A percentile compares a stretch with the other conserved stretches of the same genome.
phyloP scores from a whole-genome alignment of 108 stramenopile genomes.

The Skeletonema tropicum region DNA sequence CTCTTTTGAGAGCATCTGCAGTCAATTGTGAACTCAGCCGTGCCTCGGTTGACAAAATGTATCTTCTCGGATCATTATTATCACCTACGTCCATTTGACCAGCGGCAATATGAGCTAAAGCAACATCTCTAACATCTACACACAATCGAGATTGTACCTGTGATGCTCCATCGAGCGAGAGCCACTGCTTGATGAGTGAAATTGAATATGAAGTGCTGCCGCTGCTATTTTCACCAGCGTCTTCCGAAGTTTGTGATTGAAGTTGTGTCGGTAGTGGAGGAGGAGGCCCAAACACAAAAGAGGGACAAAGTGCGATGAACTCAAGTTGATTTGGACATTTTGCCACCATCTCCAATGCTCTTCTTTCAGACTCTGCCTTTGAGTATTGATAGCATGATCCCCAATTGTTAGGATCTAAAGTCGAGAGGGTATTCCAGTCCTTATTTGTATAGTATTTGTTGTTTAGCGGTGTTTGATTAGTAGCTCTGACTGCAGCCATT shows the following conservation, averaged over 20 bases:
- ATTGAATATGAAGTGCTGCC: constrained; percentile 68
- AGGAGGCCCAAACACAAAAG: constrained; percentile 85
- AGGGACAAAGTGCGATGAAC: constrained; percentile 72
- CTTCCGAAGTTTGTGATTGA: constrained; percentile 12
- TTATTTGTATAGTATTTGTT: constrained; percentile 69
- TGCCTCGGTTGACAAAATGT: constrained; percentile 74
- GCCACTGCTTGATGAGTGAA: constrained; percentile 73
- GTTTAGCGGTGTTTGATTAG: constrained; percentile 76
- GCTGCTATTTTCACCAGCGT: background rate
- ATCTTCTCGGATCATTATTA: constrained; percentile 25
- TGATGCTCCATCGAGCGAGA: constrained; percentile 74
- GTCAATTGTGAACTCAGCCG: constrained; percentile 64
- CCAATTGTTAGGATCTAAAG: constrained; percentile 73
- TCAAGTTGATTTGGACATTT: constrained; percentile 55
- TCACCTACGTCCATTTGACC: constrained; percentile 40
- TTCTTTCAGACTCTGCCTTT: constrained; percentile 79
- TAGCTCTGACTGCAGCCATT: constrained; percentile 86
- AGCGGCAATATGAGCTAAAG: constrained; percentile 74
- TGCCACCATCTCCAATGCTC: constrained; percentile 58
- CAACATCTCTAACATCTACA: constrained; percentile 84
- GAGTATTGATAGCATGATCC: constrained; percentile 86
- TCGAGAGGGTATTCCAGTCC: constrained; percentile 82
- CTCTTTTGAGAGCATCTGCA: constrained; percentile 57
- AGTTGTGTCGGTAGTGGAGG: constrained; percentile 21
- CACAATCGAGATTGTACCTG: constrained; percentile 80